Evolutionary conservation across 208 protist species (phyloP).

Genomic region (Angomonas ambiguus): DNA sequence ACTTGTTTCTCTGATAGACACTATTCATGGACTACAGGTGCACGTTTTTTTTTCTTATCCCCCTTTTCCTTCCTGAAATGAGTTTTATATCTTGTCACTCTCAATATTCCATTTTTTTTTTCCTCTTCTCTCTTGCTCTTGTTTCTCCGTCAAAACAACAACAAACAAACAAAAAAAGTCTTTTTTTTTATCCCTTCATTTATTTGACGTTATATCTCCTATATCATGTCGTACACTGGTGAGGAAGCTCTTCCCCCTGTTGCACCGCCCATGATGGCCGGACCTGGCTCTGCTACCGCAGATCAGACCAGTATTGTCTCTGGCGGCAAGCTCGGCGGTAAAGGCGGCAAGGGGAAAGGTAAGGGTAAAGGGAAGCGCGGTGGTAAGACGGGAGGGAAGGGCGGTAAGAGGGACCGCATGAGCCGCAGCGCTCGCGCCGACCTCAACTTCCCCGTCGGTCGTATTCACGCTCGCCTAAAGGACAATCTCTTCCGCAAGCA

Average conservation of each 20-base stretch:
- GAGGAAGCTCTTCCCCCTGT: slow-evolving; percentile 33
- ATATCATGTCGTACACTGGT: slow-evolving; percentile 74
- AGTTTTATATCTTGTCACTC: not conserved
- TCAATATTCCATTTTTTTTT: slow-evolving; percentile 5
- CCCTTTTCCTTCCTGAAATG: not conserved
- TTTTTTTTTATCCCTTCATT: not conserved
- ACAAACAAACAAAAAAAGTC: not conserved
- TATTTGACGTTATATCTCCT: no score
- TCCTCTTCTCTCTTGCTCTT: not conserved
- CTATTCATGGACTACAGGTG: no score
- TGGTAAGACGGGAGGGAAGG: slow-evolving; percentile 89
- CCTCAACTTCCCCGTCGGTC: slow-evolving; percentile 96
- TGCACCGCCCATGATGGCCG: slow-evolving; percentile 51
- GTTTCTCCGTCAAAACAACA: not conserved
- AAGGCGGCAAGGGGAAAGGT: slow-evolving; percentile 78
- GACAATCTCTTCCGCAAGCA: slow-evolving; percentile 91
- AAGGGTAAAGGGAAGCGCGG: slow-evolving; percentile 83
- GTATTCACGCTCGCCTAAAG: slow-evolving; percentile 99
- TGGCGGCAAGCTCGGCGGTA: slow-evolving; percentile 82
- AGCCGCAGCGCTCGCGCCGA: slow-evolving; percentile 86
- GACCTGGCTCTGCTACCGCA: slow-evolving; percentile 65
- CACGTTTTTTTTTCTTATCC: not conserved
- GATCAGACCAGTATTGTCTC: slow-evolving; percentile 87
- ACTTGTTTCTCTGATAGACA: no score
- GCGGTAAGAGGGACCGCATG: slow-evolving; percentile 77